Conservation (phyloP, 768 basidiomycete genomes). For the Mycena filopes region DNA sequence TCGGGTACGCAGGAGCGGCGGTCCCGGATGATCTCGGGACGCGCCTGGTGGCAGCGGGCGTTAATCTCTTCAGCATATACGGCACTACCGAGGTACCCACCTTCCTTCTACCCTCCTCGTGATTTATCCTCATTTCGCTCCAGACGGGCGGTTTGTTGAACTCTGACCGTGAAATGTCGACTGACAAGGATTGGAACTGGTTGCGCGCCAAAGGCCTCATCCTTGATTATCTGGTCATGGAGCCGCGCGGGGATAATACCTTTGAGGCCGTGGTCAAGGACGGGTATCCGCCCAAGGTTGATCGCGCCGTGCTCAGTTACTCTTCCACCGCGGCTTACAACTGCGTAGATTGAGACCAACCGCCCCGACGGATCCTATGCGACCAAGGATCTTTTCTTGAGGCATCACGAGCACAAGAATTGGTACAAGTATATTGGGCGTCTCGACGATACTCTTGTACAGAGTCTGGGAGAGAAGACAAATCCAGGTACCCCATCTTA, state of each 20-base stretch:
- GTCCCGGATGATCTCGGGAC: conserved; percentile 66
- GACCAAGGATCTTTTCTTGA: conserved; percentile 63
- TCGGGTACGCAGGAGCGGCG: conserved; percentile 62
- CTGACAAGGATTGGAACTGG: conserved; percentile 69
- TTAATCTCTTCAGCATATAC: conserved; percentile 60
- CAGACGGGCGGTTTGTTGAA: conserved; percentile 56
- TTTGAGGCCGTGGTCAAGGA: conserved; percentile 62
- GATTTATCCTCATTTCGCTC: neutral
- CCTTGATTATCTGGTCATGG: conserved; percentile 55
- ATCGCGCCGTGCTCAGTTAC: conserved; percentile 15
- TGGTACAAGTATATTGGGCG: conserved; percentile 62
- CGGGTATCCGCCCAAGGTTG: conserved; percentile 61
- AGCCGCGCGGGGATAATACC: conserved; percentile 50
- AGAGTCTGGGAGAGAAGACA: conserved; percentile 63
- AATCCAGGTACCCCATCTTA: conserved; percentile 49
- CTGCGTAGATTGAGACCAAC: conserved; percentile 47
- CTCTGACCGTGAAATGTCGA: conserved; percentile 57
- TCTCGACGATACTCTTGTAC: conserved; percentile 64
- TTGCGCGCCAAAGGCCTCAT: conserved; percentile 44
- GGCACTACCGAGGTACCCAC: conserved; percentile 53
- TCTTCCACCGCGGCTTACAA: neutral
- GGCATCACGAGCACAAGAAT: conserved; percentile 50
- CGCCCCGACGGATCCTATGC: conserved; percentile 64
- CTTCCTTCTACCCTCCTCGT: neutral
- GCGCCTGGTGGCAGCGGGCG: conserved; percentile 57